Base-by-base conservation (phyloP, 1,284 basidiomycete species). In the Cutaneotrichosporon arboriforme region DNA sequence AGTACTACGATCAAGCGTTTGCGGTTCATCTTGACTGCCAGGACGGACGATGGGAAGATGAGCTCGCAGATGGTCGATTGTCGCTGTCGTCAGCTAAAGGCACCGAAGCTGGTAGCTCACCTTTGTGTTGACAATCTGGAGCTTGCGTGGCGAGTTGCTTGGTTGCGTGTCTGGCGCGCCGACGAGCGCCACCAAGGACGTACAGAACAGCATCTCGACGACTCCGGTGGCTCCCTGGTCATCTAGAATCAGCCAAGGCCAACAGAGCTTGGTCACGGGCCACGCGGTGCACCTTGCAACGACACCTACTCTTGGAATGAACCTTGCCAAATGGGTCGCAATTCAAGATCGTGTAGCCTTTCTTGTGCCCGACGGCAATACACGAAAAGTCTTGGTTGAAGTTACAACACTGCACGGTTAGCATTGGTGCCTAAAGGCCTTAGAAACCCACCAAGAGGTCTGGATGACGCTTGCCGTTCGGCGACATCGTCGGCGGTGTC, bases 141-240 rank as follows among this genome's bases (percentile, higher is more conserved):
- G 77, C 70, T 93, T 90, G 17, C 94, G 80, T 3, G 92, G 91
- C 71, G 86, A 90, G 34, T 87, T 88, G 55, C 86, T 83, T 13
- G 87, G 86, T 49, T 87, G 85, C 39, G 65, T 68, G 76, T 97
- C 91, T 9, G 90, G 89, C 0, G 90, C 90, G 12, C 94, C 93
- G 23, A 98, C 94, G 35, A 98, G 81, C 0, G 94, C 94, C 49
- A 98, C 91, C 56, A 98, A 82, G 9, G 91, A 96, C 4, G 96
- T 98, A 77, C 92, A 97, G 78, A 99, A 99, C 55, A 98, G 81
- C 94, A 99, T 99, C 76, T 98, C 94, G 12, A 97, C 93, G 58
- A 96, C 93, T 22, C 90, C 91, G 14, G 88, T 84, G 0, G 94
- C 89, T 3, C 92, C 92, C 61, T 96, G 90, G 67, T 87, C 92